Evolutionary conservation across 768 basidiomycete genomes (phyloP), one percentile per base, ranked within the genome.

Genomic region (Boletellus ananiceps): DNA sequence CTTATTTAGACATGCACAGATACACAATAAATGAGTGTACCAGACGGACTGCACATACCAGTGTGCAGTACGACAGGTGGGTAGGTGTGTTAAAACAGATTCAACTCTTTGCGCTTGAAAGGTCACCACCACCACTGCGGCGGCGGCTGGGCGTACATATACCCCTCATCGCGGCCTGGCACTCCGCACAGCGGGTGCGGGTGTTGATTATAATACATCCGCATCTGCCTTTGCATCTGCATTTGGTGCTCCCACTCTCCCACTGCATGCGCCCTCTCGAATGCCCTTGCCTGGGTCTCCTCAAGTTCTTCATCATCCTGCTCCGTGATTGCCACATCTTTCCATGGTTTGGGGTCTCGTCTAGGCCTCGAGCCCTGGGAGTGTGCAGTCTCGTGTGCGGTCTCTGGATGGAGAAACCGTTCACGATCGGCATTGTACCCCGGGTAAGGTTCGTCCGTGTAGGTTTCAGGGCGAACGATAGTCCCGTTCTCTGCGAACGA

Each of bases 291-390:
- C 35, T n/a, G 21, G 8, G 37, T 29, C 4, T 27, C 46, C 13
- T 42, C 45, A 14, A 49, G 52, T 40, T 55, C 55, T 6, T 46
- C 54, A 11, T 60, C 58, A 15, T 58, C 56, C 8, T 47, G 46
- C 18, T 63, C 56, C 14, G 54, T 55, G 15, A 55, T 44, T 15
- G 51, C 52, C 33, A 55, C 54, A 42, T 54, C 56, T 25, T 62
- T 62, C 60, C 55, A 57, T 6, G 46, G 46, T 19, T 63, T 62
- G 15, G 21, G 14, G 4, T 52, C 45, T 14, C 8, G 1, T 1
- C 11, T 11, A 12, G 18, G 21, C 14, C 14, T 16, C 18, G 43
- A 18, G 9, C 37, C 35, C 4, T 37, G 38, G 37, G 29, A 42
- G 16, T 27, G 25, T 38, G 33, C 8, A 21, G 31, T 7, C 3